Evolutionary conservation across 768 basidiomycete species (phyloP), one percentile per base, ranked within the genome.

Genomic region (Lactifluus rugatus): DNA sequence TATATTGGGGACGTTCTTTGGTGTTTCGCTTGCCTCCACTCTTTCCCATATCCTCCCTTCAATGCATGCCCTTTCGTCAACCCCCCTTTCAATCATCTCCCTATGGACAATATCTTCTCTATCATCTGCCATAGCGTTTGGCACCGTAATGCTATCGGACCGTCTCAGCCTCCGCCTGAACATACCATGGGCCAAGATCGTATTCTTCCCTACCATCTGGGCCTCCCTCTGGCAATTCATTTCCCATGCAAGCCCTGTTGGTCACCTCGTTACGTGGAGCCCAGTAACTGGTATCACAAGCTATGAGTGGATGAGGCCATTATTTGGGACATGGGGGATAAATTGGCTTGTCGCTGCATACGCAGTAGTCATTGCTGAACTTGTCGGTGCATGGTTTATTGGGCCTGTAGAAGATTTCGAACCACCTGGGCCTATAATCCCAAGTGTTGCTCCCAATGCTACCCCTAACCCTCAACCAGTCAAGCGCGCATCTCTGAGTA

Each of bases 271-370:
- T 9, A 78, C 83, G 16, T 92, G 89, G 89, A 83, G 77, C 32
- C 82, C 87, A 10, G 73, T 80, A 14, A 68, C 75, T 7, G 77
- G 78, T 5, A 67, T 76, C 34, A 75, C 76, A 8, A 70, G 77
- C 0, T 92, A 91, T 65, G 66, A 66, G 2, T 93, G 89, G 88
- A 68, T 83, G n/a, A 64, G 79, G 2, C 79, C 78, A 0, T 67
- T 76, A 45, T 61, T 79, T 23, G 89, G 90, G 5, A 75, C 83
- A 32, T 69, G 74, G 32, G 81, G 78, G 8, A 76, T 81, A 57
- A 87, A 92, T 67, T 92, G 87, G 85, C 68, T 85, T 26, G 76
- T 79, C 7, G 89, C 79, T n/a, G 82, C 81, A 8, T 92, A 85
- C 84, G 86, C 87, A 5, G 80, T 82, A 10, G 75, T 89, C 10